These are phyloP conservation scores for Rhizopogon vinicolor DNA, from an alignment of 768 basidiomycete genomes.

Conservation along the genomic window DNA sequence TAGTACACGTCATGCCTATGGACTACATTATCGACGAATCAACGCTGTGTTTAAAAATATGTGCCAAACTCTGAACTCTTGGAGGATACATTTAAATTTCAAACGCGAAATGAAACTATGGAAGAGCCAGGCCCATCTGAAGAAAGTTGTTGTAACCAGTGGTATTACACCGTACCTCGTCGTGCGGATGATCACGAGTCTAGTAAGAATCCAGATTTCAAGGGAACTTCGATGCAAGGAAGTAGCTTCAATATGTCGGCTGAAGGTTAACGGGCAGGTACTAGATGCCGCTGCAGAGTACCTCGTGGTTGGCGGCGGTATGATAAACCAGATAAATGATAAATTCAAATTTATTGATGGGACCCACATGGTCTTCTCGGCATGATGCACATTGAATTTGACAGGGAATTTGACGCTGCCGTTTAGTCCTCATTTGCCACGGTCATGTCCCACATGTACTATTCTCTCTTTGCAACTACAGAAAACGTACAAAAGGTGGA, in stretches of 20 bases:
- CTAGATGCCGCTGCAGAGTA: too few species aligned
- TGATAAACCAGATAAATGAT: too few species aligned
- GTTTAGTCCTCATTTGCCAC: too few species aligned
- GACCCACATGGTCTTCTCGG: background rate
- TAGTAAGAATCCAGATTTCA: too few species aligned
- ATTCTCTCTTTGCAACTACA: background rate
- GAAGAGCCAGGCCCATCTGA: background rate
- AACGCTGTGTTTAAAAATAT: background rate
- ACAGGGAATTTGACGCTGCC: background rate
- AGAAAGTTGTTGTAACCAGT: too few species aligned
- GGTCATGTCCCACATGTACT: background rate
- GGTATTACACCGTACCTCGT: background rate
- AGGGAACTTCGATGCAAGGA: too few species aligned
- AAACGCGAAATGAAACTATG: background rate
- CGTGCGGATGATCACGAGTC: too few species aligned
- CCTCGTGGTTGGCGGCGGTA: too few species aligned
- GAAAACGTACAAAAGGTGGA: background rate
- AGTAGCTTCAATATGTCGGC: too few species aligned
- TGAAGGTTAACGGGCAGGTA: too few species aligned
- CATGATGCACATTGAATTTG: background rate
- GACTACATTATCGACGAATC: background rate
- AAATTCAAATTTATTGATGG: background rate
- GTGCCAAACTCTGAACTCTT: too few species aligned
- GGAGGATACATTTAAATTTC: background rate
- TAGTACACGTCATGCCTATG: background rate